Evolutionary conservation across 192 early-diverging fungal genomes (phyloP).

Genomic region (Linnemannia hyalina): DNA sequence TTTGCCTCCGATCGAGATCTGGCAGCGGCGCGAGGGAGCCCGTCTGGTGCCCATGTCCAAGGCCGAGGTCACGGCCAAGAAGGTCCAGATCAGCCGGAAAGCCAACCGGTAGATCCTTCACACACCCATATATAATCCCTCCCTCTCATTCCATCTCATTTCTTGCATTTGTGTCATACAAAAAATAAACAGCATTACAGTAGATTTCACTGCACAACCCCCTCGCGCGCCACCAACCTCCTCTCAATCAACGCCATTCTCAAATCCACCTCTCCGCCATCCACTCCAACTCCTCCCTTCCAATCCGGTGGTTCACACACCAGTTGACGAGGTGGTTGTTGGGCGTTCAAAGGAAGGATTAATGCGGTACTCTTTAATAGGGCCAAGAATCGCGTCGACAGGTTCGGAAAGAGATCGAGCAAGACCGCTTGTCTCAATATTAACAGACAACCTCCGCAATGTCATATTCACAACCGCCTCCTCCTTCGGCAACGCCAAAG

Average conservation of each 20-base stretch:
- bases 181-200: not conserved
- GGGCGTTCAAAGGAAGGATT: too few relatives aligned
- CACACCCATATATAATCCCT: not conserved
- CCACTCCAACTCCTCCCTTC: not conserved
- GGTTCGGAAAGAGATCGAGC: too few relatives aligned
- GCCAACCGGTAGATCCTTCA: slow-evolving; percentile 39
- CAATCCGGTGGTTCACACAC: not conserved
- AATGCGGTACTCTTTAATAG: too few relatives aligned
- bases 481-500: too few relatives aligned
- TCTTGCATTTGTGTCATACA: not conserved
- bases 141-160: not conserved
- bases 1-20: slow-evolving; percentile 74
- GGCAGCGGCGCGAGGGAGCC: slow-evolving; percentile 70
- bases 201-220: too few relatives aligned
- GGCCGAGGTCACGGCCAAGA: slow-evolving; percentile 52
- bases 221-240: not conserved
- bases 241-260: not conserved
- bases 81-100: slow-evolving; percentile 54
- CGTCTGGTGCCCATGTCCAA: slow-evolving; percentile 70
- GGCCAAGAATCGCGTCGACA: too few relatives aligned
- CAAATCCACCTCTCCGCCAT: slow-evolving; percentile 6
- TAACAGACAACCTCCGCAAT: too few relatives aligned
- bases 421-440: too few relatives aligned
- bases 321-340: too few relatives aligned
- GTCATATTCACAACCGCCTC: too few relatives aligned